Conservation (phyloP, 2,329 filamentous ascomycete genomes). For the Parastagonospora nodorum region DNA sequence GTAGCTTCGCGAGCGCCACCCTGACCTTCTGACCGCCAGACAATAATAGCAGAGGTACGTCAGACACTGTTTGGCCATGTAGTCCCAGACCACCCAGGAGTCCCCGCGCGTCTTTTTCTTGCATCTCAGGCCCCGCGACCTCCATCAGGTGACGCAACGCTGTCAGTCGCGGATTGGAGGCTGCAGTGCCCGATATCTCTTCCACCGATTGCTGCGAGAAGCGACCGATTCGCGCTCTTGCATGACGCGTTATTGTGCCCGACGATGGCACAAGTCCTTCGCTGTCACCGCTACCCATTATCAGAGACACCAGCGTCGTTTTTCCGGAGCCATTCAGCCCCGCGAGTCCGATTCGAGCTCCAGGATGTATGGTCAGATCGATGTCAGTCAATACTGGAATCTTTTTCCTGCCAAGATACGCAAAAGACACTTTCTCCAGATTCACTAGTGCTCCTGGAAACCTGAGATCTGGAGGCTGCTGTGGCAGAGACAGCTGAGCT, state of each 20-base stretch:
- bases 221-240: constrained; percentile 72
- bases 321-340: constrained; percentile 84
- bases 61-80: constrained; percentile 70
- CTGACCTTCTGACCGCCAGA: constrained; percentile 76
- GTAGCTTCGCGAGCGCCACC: constrained; percentile 69
- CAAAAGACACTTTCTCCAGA: constrained; percentile 70
- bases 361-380: constrained; percentile 71
- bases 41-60: constrained; percentile 73
- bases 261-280: constrained; percentile 57
- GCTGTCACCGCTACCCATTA: constrained; percentile 58
- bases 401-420: constrained; percentile 58
- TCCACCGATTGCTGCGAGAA: constrained; percentile 83
- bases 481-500: constrained; percentile 63
- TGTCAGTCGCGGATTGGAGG: constrained; percentile 60
- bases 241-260: constrained; percentile 68
- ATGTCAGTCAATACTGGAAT: constrained; percentile 64
- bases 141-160: constrained; percentile 67
- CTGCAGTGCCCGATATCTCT: constrained; percentile 63
- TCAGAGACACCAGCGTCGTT: constrained; percentile 74
- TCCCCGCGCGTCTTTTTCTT: constrained; percentile 70
- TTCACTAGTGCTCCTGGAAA: constrained; percentile 77
- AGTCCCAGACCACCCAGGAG: constrained; percentile 73
- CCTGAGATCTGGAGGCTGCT: constrained; percentile 69
- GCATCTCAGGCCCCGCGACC: constrained; percentile 58
- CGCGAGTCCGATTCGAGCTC: constrained; percentile 75